A percentile compares a stretch with the other conserved stretches of the same genome.
Conservation (phyloP, 495 filamentous ascomycete species). For the Tricharina praecox region DNA sequence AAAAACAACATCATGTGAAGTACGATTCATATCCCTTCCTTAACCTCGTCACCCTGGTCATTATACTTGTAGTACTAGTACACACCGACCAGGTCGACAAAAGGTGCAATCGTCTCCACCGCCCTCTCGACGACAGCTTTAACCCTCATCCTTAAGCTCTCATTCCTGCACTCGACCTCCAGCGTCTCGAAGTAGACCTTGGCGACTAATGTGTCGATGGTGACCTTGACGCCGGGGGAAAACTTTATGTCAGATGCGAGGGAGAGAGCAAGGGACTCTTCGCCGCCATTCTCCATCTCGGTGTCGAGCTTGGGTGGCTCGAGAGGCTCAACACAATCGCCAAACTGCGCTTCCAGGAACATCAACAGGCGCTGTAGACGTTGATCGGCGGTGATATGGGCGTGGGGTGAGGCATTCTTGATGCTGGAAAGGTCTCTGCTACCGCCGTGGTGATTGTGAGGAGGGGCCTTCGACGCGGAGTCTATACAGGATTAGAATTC, state of each 20-base stretch:
- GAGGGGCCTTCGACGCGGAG: slow-evolving; percentile 34
- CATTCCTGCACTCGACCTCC: slow-evolving; percentile 69
- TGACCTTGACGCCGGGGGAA: slow-evolving; percentile 72
- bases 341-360: slow-evolving; percentile 96
- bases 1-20: too few species aligned
- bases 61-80: too few species aligned
- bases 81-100: slow-evolving; percentile 29
- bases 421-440: slow-evolving; percentile 39
- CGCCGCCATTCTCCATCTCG: slow-evolving; percentile 11
- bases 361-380: slow-evolving; percentile 70
- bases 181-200: slow-evolving; percentile 80
- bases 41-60: too few species aligned
- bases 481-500: slow-evolving; percentile 30
- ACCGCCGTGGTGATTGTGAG: slow-evolving; percentile 28
- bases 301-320: slow-evolving; percentile 30
- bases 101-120: slow-evolving; percentile 71
- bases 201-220: slow-evolving; percentile 72
- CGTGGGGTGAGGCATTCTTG: slow-evolving; percentile 48
- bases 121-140: slow-evolving; percentile 78
- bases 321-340: slow-evolving; percentile 59
- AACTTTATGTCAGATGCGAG: slow-evolving; percentile 45
- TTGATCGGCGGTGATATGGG: slow-evolving; percentile 49
- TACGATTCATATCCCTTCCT: too few species aligned
- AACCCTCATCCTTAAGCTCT: slow-evolving; percentile 58
- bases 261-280: slow-evolving; percentile 20